Evolutionary conservation across 352 stramenopile species (phyloP), one percentile per base, ranked within the genome.

Genomic region (Thalassiosira sp.): DNA sequence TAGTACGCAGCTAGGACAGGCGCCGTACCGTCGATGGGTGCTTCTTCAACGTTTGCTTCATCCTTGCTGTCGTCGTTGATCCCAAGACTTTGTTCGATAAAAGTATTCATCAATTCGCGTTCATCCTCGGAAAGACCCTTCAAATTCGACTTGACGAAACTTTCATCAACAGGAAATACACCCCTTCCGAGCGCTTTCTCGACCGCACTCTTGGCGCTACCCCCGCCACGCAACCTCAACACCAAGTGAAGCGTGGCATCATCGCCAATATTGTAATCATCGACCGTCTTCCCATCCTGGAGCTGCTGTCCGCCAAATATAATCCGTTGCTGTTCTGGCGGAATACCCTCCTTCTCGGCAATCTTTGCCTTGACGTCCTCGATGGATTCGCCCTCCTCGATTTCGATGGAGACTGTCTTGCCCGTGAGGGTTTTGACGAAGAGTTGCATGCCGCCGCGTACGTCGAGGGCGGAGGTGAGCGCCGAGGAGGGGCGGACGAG

Each of bases 211-310:
- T 69, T 61, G 10, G 68, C 18, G 42, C 42, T 24, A 42, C 68
- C 60, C 10, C 69, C 49, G 62, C 72, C 69, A 48, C 63, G 91
- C 53, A 99, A 90, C 82, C 96, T 93, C 16, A 99, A 89, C 70
- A 99, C 97, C 63, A 99, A 89, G 89, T 99, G 96, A 3, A 99
- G 89, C 10, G 97, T 99, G 40, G 94, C 95, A 91, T 99, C 97
- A 88, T 98, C 80, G 64, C 94, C 94, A 81, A 98, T 97, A 86
- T 97, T 95, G 89, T 95, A 97, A 89, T 98, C 96, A 83, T 94
- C 90, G 27, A 98, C 84, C n/a, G 94, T 97, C 75, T 96, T 97
- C 22, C 90, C 90, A 75, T 97, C 94, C 76, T 98, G 94, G 13
- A 98, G 85, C 90, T 98, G 95, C 87, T 98, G 97, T 56, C 95